Evolutionary conservation across 352 stramenopile genomes (phyloP), one percentile per base, ranked within the genome.

Genomic region (Aphanomyces cochlioides): DNA sequence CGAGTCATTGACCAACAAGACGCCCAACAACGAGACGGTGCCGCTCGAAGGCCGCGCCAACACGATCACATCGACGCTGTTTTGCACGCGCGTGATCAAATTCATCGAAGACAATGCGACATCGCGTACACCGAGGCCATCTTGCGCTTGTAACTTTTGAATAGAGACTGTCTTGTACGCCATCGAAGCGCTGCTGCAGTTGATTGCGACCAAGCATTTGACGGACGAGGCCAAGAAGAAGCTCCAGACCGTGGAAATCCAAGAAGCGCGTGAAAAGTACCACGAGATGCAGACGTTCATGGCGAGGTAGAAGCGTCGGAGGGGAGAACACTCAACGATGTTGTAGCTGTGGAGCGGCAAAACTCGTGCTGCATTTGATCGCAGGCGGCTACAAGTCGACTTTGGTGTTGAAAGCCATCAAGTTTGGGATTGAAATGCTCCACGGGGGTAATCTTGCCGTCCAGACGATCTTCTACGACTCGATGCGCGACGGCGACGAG

Each of bases 401-500:
- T 3, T 61, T 53, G 48, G 21, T 70, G 45, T 47, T 70, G 34
- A 70, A 70, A 36, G 64, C 64, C 1, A 61, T 70, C 34, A 50
- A 70, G 36, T 70, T 70, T 47, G 64, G 64, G 40, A 40, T 70
- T 17, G 19, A 61, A 10, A 61, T 76, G 8, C 56, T 76, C n/a
- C 21, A 72, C n/a, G 72, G 72, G 12, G 72, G 72, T n/a, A 76
- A 76, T 21, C 36, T 45, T 3, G 17, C 66, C 3, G 72, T 74
- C 15, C 72, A 76, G 17, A 47, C 54, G n/a, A 72, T 72, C 19
- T 63, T 76, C 19, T 76, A 72, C 41, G 47, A 69, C n/a, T 39
- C 65, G 28, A 67, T 76, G 50, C 56, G 64, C 36, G 56, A 43
- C n/a, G 41, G 53, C n/a, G 72, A 76, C 54, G 56, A 68, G 15